Base-by-base conservation (phyloP, 2,329 filamentous ascomycete genomes). In the Zymoseptoria crescenta region DNA sequence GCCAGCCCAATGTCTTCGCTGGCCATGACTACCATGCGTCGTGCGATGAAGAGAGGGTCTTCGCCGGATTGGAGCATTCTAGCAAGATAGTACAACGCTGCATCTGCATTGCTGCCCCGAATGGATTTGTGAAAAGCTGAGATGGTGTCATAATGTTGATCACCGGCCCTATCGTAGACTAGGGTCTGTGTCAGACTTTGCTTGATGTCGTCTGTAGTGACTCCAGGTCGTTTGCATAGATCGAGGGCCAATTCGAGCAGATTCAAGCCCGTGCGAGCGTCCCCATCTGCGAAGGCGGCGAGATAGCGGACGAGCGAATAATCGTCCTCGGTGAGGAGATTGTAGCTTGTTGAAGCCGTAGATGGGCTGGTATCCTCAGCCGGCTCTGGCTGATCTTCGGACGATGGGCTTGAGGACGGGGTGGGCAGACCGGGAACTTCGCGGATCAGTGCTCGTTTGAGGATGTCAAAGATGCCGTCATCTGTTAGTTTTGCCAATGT, bases 71-170 rank as follows among this genome's bases (percentile, higher is more conserved):
- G 88, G 4, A 99, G 83, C 94, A 99, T 99, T 41, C 94, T 87
- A 0, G 89, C 90, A 1, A 99, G 84, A 73, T 97, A 99, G 77
- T 97, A 99, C 1, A 99, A 81, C 0, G 93, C 83, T 0, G 93
- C 94, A 73, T 97, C 89, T 0, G 93, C 75, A 69, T 96, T 87
- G 57, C 85, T 88, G 49, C 94, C 94, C 52, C 94, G 88, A 8
- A 97, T 87, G 2, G 91, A 91, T 70, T 99, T 99, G 81, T 97
- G 94, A 68, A 97, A 94, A 29, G 94, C 94, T 0, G 90, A 96
- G 69, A 99, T 97, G 56, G 89, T 94, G 72, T 99, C 93, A 77
- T 97, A 99, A 76, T 97, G 94, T 72, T 96, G 91, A 74, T 99
- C 94, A 56, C 94, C 93, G 0, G 89, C 89, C 57, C 94, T 86